Percentiles rank a stretch among this genome's conserved stretches.
phyloP scores from a whole-genome alignment of 306 rosid genomes.

The Ormosia emarginata region DNA sequence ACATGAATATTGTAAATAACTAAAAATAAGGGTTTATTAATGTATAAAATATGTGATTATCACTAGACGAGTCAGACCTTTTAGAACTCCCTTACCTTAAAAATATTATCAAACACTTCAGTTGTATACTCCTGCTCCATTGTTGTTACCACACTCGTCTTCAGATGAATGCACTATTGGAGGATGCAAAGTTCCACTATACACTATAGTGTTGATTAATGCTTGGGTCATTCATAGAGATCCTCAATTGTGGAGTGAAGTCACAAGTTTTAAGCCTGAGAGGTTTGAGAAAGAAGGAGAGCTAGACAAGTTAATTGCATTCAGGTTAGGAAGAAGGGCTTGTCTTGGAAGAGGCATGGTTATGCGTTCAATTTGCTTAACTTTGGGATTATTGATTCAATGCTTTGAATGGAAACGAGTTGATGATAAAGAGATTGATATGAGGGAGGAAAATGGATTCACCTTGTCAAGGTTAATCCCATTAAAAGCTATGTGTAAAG shows the following conservation, averaged over 20 bases:
- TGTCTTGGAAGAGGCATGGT: constrained; percentile 21
- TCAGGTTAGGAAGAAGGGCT: constrained; percentile 28
- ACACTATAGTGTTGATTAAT: constrained; percentile 43
- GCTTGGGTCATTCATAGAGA: constrained; percentile 65
- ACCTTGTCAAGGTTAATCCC: no score
- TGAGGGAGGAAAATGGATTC: no score
- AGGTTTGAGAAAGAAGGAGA: constrained; percentile 32
- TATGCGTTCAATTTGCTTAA: background rate
- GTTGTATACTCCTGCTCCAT: constrained; percentile 33
- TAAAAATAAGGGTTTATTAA: no score
- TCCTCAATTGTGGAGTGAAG: constrained; percentile 36
- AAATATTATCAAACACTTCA: constrained; percentile 44
- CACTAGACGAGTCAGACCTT: no score
- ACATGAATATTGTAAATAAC: no score
- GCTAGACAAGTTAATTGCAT: background rate
- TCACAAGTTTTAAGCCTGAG: constrained; percentile 28
- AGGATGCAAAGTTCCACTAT: constrained; percentile 36
- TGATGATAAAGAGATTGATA: no score
- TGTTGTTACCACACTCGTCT: constrained; percentile 41
- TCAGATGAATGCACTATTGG: constrained; percentile 35
- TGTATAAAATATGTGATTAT: no score
- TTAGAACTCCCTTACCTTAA: constrained; percentile 40
- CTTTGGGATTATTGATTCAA: constrained; percentile 15
- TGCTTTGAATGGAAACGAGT: constrained; percentile 25
- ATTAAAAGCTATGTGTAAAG: no score